A percentile compares a stretch with the other conserved stretches of the same genome.
phyloP scores from a whole-genome alignment of 345 rosid species.

The Eucalyptus erythrocorys region DNA sequence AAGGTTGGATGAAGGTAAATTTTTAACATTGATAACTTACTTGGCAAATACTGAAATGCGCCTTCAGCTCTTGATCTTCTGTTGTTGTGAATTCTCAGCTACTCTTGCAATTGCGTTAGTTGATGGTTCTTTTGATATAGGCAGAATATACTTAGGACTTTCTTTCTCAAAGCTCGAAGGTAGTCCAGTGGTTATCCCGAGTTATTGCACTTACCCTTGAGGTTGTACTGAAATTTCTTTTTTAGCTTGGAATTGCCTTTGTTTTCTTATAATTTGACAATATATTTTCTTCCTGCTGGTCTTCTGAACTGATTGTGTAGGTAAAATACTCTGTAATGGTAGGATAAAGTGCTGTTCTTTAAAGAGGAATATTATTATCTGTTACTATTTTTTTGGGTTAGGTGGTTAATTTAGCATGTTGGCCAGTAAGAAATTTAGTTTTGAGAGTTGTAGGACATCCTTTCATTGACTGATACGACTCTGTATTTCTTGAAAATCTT shows the following conservation, averaged over 20 bases:
- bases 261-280: not conserved
- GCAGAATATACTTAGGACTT: not conserved
- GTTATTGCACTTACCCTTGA: not conserved
- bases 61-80: not conserved
- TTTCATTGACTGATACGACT: not conserved
- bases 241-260: not conserved
- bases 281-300: not conserved
- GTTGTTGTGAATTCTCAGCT: not conserved
- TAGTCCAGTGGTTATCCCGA: not conserved
- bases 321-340: not conserved
- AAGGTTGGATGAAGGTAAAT: conserved; percentile 69
- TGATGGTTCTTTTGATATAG: not conserved
- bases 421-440: not conserved
- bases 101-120: not conserved
- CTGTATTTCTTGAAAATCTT: not conserved
- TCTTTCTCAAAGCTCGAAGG: not conserved
- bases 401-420: not conserved
- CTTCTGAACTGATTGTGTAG: not conserved
- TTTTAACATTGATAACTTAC: not conserved
- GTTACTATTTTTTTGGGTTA: not conserved
- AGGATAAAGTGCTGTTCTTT: not conserved
- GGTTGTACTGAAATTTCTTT: not conserved
- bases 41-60: not conserved
- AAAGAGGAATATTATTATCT: not conserved
- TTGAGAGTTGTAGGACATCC: not conserved